Conservation (phyloP, 495 filamentous ascomycete genomes). For the Clavariopsis aquatica region DNA sequence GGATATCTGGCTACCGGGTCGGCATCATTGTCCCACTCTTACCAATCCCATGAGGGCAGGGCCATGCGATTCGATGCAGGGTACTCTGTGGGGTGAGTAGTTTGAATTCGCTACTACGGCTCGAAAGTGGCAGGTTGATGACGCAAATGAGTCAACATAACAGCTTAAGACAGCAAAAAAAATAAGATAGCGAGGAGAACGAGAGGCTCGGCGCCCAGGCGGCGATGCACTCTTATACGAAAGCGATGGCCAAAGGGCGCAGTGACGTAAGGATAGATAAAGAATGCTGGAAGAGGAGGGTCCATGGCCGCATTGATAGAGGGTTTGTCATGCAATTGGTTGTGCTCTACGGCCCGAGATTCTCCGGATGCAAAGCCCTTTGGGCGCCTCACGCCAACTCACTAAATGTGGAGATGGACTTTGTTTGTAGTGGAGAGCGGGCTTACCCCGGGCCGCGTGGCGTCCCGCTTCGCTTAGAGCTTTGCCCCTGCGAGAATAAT, state of each 20-base stretch:
- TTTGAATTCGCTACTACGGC: background rate
- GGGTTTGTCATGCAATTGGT: background rate
- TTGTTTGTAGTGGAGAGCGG: background rate
- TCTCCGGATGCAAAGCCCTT: background rate
- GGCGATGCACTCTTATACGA: background rate
- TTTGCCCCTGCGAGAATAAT: background rate
- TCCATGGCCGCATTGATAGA: background rate
- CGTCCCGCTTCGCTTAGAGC: background rate
- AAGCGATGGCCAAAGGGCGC: background rate
- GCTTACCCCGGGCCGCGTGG: background rate
- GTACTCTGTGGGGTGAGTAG: background rate
- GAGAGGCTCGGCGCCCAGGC: constrained; percentile 11
- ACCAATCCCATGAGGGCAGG: background rate
- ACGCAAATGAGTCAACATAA: background rate
- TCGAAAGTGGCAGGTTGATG: constrained; percentile 6
- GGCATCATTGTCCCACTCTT: background rate
- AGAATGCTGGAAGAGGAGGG: background rate
- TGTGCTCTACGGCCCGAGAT: background rate
- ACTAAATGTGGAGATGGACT: background rate
- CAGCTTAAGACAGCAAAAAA: background rate
- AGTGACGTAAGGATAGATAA: constrained; percentile 12
- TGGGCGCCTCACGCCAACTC: background rate
- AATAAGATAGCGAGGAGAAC: constrained; percentile 1
- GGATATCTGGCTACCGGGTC: background rate
- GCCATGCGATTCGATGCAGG: constrained; percentile 3